Evolutionary conservation across 2,329 filamentous ascomycete species (phyloP).

Genomic region (Fusarium sp.): DNA sequence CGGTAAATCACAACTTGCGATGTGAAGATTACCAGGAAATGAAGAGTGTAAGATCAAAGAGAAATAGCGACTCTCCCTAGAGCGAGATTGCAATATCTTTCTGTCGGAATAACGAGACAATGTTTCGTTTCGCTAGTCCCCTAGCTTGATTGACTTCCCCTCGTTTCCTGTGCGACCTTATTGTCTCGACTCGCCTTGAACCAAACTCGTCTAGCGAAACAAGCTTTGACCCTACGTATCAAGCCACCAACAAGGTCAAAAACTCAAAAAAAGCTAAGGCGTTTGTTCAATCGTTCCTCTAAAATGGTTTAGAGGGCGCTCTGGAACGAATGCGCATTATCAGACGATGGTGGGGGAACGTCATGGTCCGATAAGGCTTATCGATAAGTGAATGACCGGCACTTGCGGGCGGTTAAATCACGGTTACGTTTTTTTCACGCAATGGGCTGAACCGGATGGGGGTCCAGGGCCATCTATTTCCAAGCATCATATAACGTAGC

Average conservation of each 20-base stretch:
- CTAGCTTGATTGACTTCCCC: conserved; percentile 23
- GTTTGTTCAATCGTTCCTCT: neutral
- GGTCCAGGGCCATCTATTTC: conserved; percentile 12
- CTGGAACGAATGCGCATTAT: conserved; percentile 20
- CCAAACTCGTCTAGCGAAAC: conserved; percentile 8
- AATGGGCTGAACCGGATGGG: conserved; percentile 9
- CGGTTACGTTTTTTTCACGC: conserved; percentile 37
- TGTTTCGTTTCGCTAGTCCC: neutral
- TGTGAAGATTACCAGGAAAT: neutral
- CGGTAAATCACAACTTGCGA: conserved; percentile 2
- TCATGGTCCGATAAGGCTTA: conserved; percentile 38
- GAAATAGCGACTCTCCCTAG: neutral
- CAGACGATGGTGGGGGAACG: conserved; percentile 25
- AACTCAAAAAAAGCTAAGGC: conserved; percentile 12
- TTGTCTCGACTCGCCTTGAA: neutral
- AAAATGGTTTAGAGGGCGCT: conserved; percentile 15
- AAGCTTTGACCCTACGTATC: conserved; percentile 21
- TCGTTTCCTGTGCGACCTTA: conserved; percentile 36
- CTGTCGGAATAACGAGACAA: conserved; percentile 6
- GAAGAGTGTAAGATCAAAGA: neutral
- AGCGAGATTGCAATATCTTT: conserved; percentile 3
- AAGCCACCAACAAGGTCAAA: conserved; percentile 20
- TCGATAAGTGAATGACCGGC: conserved; percentile 7
- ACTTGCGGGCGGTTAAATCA: conserved; percentile 30
- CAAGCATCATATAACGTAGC: conserved; percentile 34